Conservation (phyloP, 164 flowering plant species). For the Dillenia turbinata region DNA sequence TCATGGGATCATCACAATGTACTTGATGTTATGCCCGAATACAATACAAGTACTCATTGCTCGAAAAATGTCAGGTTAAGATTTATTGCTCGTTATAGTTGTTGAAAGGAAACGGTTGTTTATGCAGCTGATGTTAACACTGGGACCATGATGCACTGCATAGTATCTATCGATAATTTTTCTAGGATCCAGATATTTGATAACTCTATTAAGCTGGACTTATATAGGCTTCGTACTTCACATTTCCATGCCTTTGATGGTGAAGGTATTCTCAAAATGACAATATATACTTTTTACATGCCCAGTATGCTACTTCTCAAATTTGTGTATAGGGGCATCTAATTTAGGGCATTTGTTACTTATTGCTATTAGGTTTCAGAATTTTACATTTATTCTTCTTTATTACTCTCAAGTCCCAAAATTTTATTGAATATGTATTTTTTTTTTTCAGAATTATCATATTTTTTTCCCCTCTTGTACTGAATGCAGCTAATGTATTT, state of each 20-base stretch:
- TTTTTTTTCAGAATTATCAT: too few relatives aligned
- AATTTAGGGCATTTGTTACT: too few relatives aligned
- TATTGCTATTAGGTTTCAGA: too few relatives aligned
- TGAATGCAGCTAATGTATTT: conserved; percentile 77
- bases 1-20: conserved; percentile 98
- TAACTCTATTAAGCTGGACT: conserved; percentile 84
- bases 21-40: conserved; percentile 74
- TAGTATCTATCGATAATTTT: conserved; percentile 76
- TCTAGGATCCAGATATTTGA: conserved; percentile 88
- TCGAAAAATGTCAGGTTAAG: conserved; percentile 80
- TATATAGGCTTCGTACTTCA: conserved; percentile 88
- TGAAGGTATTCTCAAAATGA: conserved; percentile 50
- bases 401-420: too few relatives aligned
- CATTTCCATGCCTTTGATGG: conserved; percentile 84
- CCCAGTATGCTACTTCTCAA: too few relatives aligned
- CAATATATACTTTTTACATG: not conserved
- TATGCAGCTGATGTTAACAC: conserved; percentile 74
- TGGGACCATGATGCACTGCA: conserved; percentile 79
- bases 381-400: too few relatives aligned
- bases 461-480: too few relatives aligned
- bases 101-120: conserved; percentile 90
- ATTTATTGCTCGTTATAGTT: conserved; percentile 79
- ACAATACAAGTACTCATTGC: conserved; percentile 63
- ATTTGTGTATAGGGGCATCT: too few relatives aligned
- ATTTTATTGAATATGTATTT: too few relatives aligned